Conservation (phyloP, 257 asterid genomes). For the Rehmannia glutinosa region DNA sequence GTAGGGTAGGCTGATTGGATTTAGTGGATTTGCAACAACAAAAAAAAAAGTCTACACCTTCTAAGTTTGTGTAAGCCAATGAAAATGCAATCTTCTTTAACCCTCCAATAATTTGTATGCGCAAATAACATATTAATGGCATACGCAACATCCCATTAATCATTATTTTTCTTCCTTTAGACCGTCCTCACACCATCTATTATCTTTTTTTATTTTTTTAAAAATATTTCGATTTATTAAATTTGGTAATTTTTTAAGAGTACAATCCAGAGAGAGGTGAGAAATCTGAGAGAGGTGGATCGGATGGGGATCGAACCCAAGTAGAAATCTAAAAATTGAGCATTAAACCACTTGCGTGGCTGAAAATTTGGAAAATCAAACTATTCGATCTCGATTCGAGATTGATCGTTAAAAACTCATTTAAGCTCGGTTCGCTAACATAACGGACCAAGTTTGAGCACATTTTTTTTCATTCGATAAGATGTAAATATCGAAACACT, state of each 20-base stretch:
- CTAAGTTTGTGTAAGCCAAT: constrained; percentile 13
- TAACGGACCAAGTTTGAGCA: no score
- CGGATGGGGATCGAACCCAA: no score
- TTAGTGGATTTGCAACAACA: constrained; percentile 27
- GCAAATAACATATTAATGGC: constrained; percentile 10
- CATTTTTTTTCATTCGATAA: no score
- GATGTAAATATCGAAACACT: no score
- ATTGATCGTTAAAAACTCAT: no score
- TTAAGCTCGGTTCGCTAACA: no score
- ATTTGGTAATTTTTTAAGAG: neutral
- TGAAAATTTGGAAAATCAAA: no score
- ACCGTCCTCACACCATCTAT: constrained; percentile 12
- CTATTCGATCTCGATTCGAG: no score
- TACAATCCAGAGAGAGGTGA: no score
- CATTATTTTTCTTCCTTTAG: neutral
- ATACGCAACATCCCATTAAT: constrained; percentile 25
- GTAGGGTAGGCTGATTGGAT: constrained; percentile 1
- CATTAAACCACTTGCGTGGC: no score
- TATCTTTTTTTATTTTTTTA: neutral
- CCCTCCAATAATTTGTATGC: constrained; percentile 14
- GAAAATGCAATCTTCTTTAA: neutral
- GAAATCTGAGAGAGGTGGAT: no score
- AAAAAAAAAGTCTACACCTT: constrained; percentile 13
- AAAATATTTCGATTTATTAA: neutral
- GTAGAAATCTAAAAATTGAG: no score